Percentiles rank a stretch among this genome's conserved stretches.
Conservation (phyloP, 805 yeast genomes). For the Scheffersomyces lignosus region DNA sequence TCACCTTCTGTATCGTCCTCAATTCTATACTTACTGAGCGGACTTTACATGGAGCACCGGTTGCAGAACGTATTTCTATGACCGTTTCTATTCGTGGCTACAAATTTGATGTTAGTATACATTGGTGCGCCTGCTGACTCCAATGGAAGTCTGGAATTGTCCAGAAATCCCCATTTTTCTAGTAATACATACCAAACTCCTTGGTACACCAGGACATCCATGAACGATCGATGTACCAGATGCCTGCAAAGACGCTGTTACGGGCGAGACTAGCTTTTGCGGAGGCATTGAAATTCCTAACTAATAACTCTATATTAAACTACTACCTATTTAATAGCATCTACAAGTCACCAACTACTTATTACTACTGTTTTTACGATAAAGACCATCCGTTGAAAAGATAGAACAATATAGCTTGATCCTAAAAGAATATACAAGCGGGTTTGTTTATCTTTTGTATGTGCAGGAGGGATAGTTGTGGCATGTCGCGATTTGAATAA, state of each 20-base stretch:
- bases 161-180: background rate
- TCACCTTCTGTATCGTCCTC: slow-evolving; percentile 50
- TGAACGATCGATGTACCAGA: slow-evolving; percentile 52
- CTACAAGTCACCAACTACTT: too few species aligned
- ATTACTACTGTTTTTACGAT: too few species aligned
- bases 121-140: background rate
- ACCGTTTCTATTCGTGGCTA: slow-evolving; percentile 60
- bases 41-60: slow-evolving; percentile 47
- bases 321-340: too few species aligned
- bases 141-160: background rate
- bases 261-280: slow-evolving; percentile 21
- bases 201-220: slow-evolving; percentile 71
- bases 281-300: too few species aligned
- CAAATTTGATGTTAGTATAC: slow-evolving; percentile 11
- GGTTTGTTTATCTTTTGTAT: too few species aligned
- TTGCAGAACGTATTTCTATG: slow-evolving; percentile 52
- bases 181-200: slow-evolving; percentile 42
- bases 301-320: too few species aligned
- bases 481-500: too few species aligned
- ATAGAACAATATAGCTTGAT: too few species aligned
- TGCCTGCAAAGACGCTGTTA: slow-evolving; percentile 44
- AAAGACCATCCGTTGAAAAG: too few species aligned
- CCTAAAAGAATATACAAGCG: too few species aligned
- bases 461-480: too few species aligned
- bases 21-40: slow-evolving; percentile 50